Base-by-base conservation (phyloP, 306 rosid species). In the Fagus crenata region DNA sequence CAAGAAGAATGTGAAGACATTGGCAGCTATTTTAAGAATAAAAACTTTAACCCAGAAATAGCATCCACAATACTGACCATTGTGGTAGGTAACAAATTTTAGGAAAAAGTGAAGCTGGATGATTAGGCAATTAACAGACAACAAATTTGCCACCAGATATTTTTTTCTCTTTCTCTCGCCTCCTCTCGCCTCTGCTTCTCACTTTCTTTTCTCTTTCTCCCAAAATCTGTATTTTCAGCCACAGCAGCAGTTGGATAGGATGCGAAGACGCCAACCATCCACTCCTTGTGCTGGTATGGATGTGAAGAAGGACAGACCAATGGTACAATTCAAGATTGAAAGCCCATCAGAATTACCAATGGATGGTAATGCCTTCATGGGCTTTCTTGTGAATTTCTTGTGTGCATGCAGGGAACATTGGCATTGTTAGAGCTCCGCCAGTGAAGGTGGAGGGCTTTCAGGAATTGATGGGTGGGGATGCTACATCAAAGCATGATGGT, bases 401-500 rank as follows among this genome's bases (percentile, higher is more conserved):
- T 84, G 33, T 79, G 83, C 22, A 2, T 74, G 86, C 83, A 93
- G 98, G 93, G 28, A 93, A 84, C 84, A 63, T 64, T 63, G 49
- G 89, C 70, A 76, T 90, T 73, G 87, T 84, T 76, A 84, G 98
- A 83, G 91, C 98, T 39, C 97, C 89, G 4, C 98, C 98, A 2
- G 94, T 94, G 84, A 94, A 94, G 86, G 98, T 94, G 33, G 98
- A 90, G 79, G 98, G 93, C 58, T 94, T 94, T 85, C 84, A 75
- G 78, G 98, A 94, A 76, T 87, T 94, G 76, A 89, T 94, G 94
- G 98, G 98, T 36, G 96, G 93, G 37, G 95, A 89, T 80, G 70
- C 94, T 67, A 22, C 28, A 22, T 22, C 28, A 22, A 22, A 22
- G 28, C 28, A 22, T 22, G 28, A 22, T 22, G 28, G 28, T 22